A percentile compares a stretch with the other conserved stretches of the same genome.
Conservation (phyloP, 2,329 filamentous ascomycete species). For the Ophiostoma ips region DNA sequence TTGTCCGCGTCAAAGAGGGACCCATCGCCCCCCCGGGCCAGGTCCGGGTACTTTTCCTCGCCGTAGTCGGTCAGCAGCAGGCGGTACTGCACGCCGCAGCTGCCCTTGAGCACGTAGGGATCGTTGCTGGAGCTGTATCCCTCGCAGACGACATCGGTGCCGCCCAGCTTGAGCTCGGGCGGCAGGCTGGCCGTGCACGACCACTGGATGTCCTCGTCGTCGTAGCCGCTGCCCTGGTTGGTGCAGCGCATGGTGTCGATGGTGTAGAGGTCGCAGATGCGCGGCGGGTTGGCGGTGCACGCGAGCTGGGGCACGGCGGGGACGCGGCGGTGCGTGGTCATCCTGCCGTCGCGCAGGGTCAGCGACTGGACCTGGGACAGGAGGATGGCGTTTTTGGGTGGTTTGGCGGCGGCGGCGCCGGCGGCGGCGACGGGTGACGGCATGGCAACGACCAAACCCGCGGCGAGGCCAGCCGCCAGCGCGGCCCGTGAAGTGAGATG, state of each 20-base stretch:
- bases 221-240: conserved; percentile 72
- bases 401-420: conserved; percentile 9
- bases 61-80: conserved; percentile 66
- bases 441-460: conserved; percentile 4
- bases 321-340: conserved; percentile 65
- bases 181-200: conserved; percentile 57
- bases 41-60: conserved; percentile 51
- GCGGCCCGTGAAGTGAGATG: not conserved
- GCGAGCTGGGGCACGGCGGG: conserved; percentile 62
- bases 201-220: conserved; percentile 75
- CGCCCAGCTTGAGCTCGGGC: conserved; percentile 54
- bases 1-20: not conserved
- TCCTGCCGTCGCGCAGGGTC: conserved; percentile 52
- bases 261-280: conserved; percentile 53
- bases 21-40: conserved; percentile 23
- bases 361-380: conserved; percentile 58
- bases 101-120: conserved; percentile 76
- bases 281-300: conserved; percentile 52
- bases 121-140: conserved; percentile 69
- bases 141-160: conserved; percentile 85
- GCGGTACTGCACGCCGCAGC: conserved; percentile 83
- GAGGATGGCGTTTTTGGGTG: conserved; percentile 39
- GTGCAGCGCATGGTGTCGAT: conserved; percentile 79
- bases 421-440: not conserved
- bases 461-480: not conserved